phyloP scores from a whole-genome alignment of 169 alveolate genomes.

The Plasmodium reichenowi region DNA sequence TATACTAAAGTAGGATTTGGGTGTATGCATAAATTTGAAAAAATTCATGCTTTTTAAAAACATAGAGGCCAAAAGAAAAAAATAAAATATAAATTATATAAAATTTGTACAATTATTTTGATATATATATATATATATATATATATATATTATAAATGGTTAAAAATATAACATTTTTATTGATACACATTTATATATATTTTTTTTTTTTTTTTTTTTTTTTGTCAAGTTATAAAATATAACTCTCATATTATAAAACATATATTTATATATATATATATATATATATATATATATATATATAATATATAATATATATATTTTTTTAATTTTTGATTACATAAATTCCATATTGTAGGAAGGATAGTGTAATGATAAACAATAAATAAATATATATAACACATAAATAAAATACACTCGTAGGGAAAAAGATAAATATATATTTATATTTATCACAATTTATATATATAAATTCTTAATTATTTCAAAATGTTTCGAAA shows the following conservation, averaged over 20 bases:
- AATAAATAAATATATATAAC: too few relatives aligned
- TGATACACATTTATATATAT: neutral
- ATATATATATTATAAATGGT: neutral
- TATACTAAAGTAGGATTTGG: conserved; percentile 44
- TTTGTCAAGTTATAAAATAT: neutral
- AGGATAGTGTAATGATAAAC: too few relatives aligned
- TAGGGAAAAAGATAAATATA: too few relatives aligned
- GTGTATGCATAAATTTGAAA: conserved; percentile 48
- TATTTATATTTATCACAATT: too few relatives aligned
- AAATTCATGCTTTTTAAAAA: conserved; percentile 39
- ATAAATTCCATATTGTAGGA: too few relatives aligned
- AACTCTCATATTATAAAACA: neutral
- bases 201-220: neutral
- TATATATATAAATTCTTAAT: too few relatives aligned
- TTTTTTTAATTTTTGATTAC: too few relatives aligned
- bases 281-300: too few relatives aligned
- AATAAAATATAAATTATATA: conserved; percentile 6
- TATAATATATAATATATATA: too few relatives aligned
- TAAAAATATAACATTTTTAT: neutral
- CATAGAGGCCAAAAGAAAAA: neutral
- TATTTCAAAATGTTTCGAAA: too few relatives aligned
- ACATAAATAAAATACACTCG: too few relatives aligned
- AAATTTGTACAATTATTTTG: neutral
- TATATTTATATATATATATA: too few relatives aligned
- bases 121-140: neutral